Percentiles rank a stretch among this genome's conserved stretches.
These are phyloP conservation scores for Ustilago tritici DNA, from an alignment of 1,284 basidiomycete genomes.

Conservation along the genomic window DNA sequence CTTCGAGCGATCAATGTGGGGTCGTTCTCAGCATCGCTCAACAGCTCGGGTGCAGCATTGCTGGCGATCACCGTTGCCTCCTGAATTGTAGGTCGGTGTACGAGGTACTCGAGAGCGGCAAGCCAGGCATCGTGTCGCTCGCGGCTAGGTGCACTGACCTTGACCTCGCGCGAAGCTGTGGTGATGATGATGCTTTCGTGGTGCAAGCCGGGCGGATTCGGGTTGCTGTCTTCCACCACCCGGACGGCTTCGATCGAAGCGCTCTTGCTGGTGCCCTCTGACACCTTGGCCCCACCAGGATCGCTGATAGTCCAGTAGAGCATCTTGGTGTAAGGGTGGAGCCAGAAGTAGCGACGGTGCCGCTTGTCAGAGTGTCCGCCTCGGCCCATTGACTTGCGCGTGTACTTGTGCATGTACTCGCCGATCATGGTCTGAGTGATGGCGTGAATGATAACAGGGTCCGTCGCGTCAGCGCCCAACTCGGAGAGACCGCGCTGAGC, in stretches of 20 bases:
- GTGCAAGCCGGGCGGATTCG: slow-evolving; percentile 90
- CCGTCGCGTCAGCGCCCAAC: slow-evolving; percentile 51
- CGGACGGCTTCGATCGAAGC: slow-evolving; percentile 95
- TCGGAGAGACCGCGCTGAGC: slow-evolving; percentile 30
- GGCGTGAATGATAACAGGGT: slow-evolving; percentile 77
- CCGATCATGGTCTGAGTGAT: slow-evolving; percentile 99
- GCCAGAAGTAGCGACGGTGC: slow-evolving; percentile 98
- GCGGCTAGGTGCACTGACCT: slow-evolving; percentile 92
- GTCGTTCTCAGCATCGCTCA: slow-evolving; percentile 45
- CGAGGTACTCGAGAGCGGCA: slow-evolving; percentile 71
- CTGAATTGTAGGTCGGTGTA: slow-evolving; percentile 48
- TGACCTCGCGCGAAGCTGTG: slow-evolving; percentile 94
- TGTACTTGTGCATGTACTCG: slow-evolving; percentile 98
- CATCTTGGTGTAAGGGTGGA: slow-evolving; percentile 98
- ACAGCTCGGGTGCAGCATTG: slow-evolving; percentile 34
- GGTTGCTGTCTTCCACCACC: slow-evolving; percentile 89
- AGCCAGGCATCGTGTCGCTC: slow-evolving; percentile 98
- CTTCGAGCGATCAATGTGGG: slow-evolving; percentile 27
- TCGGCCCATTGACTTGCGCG: slow-evolving; percentile 83
- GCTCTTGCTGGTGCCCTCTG: slow-evolving; percentile 94
- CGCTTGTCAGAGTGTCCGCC: slow-evolving; percentile 89
- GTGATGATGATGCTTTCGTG: slow-evolving; percentile 92
- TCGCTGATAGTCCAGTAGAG: slow-evolving; percentile 96
- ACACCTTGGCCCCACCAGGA: slow-evolving; percentile 85
- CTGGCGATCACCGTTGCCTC: slow-evolving; percentile 49